Conservation (phyloP, 23 red algal genomes). For the Agarophyton chilense region DNA sequence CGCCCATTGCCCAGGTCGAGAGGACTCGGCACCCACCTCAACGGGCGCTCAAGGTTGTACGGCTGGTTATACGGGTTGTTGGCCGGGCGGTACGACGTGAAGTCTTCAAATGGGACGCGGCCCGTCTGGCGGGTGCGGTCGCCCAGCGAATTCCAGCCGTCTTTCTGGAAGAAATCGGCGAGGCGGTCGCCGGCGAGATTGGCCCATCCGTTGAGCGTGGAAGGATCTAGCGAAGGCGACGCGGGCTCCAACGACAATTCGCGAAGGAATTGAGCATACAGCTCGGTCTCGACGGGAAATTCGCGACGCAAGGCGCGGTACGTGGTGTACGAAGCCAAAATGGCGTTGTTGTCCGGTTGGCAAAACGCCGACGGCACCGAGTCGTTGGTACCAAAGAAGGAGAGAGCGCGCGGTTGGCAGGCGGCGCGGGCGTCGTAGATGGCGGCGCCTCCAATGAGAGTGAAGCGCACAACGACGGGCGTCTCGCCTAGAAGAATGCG, state of each 20-base stretch:
- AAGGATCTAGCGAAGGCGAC: neutral
- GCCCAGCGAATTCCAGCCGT: constrained; percentile 63
- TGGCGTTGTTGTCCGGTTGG: constrained; percentile 14
- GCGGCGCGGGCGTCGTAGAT: constrained; percentile 43
- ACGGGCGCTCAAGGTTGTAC: neutral
- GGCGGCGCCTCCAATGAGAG: constrained; percentile 15
- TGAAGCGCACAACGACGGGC: constrained; percentile 45
- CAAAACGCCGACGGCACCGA: constrained; percentile 27
- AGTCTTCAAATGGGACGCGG: constrained; percentile 41
- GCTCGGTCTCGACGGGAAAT: constrained; percentile 16
- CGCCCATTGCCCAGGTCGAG: neutral
- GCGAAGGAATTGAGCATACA: constrained; percentile 24
- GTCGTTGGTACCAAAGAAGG: constrained; percentile 65
- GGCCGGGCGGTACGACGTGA: constrained; percentile 17
- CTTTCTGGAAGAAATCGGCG: constrained; percentile 19
- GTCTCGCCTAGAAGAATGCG: constrained; percentile 11
- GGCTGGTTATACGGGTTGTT: constrained; percentile 6
- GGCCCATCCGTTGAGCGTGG: constrained; percentile 56
- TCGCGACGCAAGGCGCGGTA: neutral
- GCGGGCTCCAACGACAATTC: neutral
- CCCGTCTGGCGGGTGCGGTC: neutral
- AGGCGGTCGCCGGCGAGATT: neutral
- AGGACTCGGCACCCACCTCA: constrained; percentile 46
- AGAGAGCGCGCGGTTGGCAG: constrained; percentile 28
- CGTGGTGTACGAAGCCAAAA: constrained; percentile 25